Evolutionary conservation across 805 yeast genomes (phyloP), one percentile per base, ranked within the genome.

Genomic region (Yueomyces sp.): DNA sequence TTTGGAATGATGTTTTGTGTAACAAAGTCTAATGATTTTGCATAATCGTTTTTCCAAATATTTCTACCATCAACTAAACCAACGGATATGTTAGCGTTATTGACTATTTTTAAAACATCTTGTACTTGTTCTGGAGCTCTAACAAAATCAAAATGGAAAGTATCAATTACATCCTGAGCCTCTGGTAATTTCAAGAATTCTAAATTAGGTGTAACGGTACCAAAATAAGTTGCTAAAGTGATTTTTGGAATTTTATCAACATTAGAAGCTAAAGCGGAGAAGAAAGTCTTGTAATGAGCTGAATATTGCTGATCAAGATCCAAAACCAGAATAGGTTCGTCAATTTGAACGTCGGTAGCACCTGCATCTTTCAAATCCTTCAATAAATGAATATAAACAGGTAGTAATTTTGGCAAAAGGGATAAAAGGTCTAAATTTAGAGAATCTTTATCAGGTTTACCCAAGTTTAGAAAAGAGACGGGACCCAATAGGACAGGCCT

Each of bases 41-140:
- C 67, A 63, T 82, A 85, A 76, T 92, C 83, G 68, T 94, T 82
- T 79, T 92, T 92, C 98, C 98, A 92, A 72, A 92, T 86, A 81
- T 92, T 92, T 79, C 98, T 87, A 73, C 98, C 98, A 62, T 87
- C 94, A 62, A 92, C 88, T 59, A 92, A 77, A 85, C 98, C 98
- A 54, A 83, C 95, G 49, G 97, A 90, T 63, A 92, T 74, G 51
- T 74, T 70, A 75, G 92, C 95, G 53, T 77, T 70, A 53, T 73
- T 64, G 47, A 90, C 69, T 60, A 83, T 72, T 46, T 75, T 70
- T 48, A 76, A 69, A 57, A 85, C 94, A 45, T 78, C 85, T 46
- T 85, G 90, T 54, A 92, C 79, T 77, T 92, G 98, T 68, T 85
- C 95, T 62, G 97, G 95, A 56, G 78, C 82, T 76, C 96, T 87